phyloP scores from a whole-genome alignment of 441 rosid species.

The Gossypium davidsonii region DNA sequence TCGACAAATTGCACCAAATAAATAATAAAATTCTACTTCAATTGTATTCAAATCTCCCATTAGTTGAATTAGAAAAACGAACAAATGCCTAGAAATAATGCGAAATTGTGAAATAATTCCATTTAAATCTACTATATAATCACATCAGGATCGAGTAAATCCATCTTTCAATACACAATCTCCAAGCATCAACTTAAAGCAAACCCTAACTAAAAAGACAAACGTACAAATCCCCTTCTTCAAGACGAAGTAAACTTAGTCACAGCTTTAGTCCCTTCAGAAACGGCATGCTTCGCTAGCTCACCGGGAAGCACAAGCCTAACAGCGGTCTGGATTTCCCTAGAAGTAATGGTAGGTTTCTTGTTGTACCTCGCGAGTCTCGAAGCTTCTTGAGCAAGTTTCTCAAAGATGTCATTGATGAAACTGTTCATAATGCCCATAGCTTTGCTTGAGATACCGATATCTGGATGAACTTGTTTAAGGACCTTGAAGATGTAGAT shows the following conservation, averaged over 20 bases:
- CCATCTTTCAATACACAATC: no score
- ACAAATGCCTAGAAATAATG: no score
- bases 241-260: slow-evolving; percentile 5
- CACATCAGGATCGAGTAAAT: no score
- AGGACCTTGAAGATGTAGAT: slow-evolving; percentile 14
- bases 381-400: slow-evolving; percentile 14
- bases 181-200: background rate
- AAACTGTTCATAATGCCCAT: slow-evolving; percentile 48
- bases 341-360: slow-evolving; percentile 9
- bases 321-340: slow-evolving; percentile 15
- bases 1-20: no score
- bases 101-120: no score
- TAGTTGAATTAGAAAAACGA: no score
- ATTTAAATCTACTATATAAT: no score
- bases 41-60: no score
- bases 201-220: background rate
- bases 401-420: slow-evolving; percentile 44
- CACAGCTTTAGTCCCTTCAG: slow-evolving; percentile 11
- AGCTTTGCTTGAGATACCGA: slow-evolving; percentile 51
- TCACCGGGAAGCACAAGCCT: slow-evolving; percentile 7
- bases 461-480: slow-evolving; percentile 39
- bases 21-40: no score
- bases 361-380: slow-evolving; percentile 9
- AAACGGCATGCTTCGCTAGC: slow-evolving; percentile 10
- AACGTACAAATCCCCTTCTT: background rate